phyloP scores from a whole-genome alignment of 2,329 filamentous ascomycete genomes.

The Exophiala calicioides region DNA sequence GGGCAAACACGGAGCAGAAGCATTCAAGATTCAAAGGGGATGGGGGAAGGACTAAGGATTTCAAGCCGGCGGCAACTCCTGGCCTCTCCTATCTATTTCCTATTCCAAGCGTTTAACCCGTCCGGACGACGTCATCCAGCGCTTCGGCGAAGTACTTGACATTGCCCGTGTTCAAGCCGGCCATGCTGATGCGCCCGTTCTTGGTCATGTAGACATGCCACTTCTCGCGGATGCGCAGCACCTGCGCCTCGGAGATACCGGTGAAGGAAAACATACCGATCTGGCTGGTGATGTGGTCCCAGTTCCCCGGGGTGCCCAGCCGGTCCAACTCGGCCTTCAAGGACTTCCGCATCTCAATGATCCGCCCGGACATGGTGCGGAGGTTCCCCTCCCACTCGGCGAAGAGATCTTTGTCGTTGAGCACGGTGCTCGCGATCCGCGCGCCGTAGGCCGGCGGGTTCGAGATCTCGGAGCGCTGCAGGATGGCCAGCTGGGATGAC shows the following conservation, averaged over 20 bases:
- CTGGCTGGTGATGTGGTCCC: conserved; percentile 97
- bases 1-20: too few species aligned
- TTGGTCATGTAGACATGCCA: conserved; percentile 69
- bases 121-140: conserved; percentile 75
- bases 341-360: conserved; percentile 83
- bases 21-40: too few species aligned
- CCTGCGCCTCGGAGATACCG: conserved; percentile 53
- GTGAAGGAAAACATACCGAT: conserved; percentile 98
- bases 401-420: conserved; percentile 82
- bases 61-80: background rate
- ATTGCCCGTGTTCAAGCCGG: conserved; percentile 89
- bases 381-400: conserved; percentile 91
- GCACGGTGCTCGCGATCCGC: conserved; percentile 77
- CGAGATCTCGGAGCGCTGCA: conserved; percentile 95
- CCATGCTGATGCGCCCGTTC: conserved; percentile 98
- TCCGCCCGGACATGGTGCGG: conserved; percentile 89
- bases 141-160: conserved; percentile 91
- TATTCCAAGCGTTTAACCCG: conserved; percentile 21
- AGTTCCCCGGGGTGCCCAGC: conserved; percentile 81
- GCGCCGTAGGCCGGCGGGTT: conserved; percentile 96
- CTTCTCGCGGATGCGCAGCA: conserved; percentile 48
- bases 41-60: too few species aligned
- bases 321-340: conserved; percentile 79
- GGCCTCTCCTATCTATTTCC: background rate
- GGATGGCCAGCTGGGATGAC: conserved; percentile 83